phyloP scores from a whole-genome alignment of 2,329 filamentous ascomycete species.

The Hymenoscyphus salicellus region DNA sequence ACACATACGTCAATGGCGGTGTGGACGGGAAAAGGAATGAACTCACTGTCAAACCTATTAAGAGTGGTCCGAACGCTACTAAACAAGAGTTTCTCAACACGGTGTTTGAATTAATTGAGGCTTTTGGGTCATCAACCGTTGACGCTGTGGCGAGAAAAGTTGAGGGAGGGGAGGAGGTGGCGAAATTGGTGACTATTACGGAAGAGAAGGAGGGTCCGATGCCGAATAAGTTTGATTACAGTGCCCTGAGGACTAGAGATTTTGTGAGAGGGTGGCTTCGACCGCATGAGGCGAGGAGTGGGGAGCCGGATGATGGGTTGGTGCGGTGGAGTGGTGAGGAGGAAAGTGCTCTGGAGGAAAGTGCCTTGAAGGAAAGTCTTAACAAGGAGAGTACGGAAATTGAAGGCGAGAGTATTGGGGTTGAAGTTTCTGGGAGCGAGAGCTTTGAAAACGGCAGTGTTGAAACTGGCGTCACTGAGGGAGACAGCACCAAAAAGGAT shows the following conservation, averaged over 20 bases:
- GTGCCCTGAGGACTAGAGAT: background rate
- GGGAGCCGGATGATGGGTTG: no score
- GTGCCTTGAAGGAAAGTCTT: no score
- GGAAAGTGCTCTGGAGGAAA: no score
- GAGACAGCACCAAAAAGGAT: no score
- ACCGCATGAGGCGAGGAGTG: no score
- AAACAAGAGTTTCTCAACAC: constrained; percentile 23
- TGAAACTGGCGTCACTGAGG: no score
- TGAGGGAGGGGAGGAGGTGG: background rate
- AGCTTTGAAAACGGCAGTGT: no score
- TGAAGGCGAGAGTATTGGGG: no score
- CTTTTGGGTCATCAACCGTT: background rate
- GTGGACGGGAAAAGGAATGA: constrained; percentile 32
- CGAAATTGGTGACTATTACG: background rate
- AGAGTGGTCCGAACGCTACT: constrained; percentile 2
- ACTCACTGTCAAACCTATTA: constrained; percentile 25
- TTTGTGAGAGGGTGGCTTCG: background rate
- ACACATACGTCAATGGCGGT: constrained; percentile 33
- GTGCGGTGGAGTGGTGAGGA: no score
- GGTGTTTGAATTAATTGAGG: constrained; percentile 16
- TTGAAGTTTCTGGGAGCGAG: no score
- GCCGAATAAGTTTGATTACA: background rate
- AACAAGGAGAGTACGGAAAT: no score
- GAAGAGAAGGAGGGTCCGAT: background rate
- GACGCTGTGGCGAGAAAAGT: background rate